These are phyloP conservation scores for Solanum corneliomulleri DNA, from an alignment of 257 asterid species.

Conservation along the genomic window DNA sequence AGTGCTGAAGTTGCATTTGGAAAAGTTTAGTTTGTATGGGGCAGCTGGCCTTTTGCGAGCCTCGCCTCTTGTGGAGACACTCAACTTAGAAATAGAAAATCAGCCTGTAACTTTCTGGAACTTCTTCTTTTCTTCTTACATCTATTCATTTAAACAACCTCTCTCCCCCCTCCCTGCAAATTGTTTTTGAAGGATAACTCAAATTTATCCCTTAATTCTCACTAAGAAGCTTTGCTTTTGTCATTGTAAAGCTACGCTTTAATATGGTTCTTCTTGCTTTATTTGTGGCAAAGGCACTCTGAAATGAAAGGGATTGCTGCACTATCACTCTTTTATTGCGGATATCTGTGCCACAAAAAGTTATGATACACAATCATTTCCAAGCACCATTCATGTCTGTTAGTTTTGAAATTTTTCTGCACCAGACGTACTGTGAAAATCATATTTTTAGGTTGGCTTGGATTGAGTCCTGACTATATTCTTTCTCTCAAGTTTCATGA, in stretches of 20 bases:
- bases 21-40: background rate
- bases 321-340: background rate
- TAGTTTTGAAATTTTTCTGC: background rate
- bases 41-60: background rate
- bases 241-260: background rate
- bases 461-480: background rate
- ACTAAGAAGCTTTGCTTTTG: background rate
- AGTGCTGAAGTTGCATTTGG: background rate
- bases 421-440: background rate
- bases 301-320: background rate
- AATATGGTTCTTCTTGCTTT: background rate
- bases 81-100: background rate
- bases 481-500: background rate
- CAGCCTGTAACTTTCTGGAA: background rate
- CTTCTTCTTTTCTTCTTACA: background rate
- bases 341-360: background rate
- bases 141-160: background rate
- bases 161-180: background rate
- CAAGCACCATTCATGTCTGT: background rate
- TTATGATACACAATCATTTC: background rate
- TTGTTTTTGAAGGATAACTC: background rate
- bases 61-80: background rate
- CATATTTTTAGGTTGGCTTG: background rate
- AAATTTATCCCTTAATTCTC: background rate
- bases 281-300: background rate